Evolutionary conservation across 139 green algal species (phyloP), one percentile per base, ranked within the genome.

Genomic region (Chlorella vulgaris): DNA sequence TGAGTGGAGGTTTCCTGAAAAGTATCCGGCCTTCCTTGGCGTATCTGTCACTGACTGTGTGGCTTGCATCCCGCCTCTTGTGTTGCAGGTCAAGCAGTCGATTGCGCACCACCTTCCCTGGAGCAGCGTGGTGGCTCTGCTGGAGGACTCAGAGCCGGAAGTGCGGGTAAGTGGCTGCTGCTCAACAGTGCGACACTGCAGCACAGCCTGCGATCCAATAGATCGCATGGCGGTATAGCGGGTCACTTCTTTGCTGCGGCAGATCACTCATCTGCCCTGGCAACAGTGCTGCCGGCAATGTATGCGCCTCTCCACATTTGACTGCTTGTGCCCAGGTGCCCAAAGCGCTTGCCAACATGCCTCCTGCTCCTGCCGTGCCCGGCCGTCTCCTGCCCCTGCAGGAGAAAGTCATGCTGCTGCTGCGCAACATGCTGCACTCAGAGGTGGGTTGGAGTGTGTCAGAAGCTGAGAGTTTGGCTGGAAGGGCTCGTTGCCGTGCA

Each of bases 51-150:
- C n/a, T n/a, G n/a, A 33, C 61, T 68, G 61, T 28, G 13, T 33
- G 3, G 28, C 61, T 38, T 33, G 29, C 61, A 68, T 38, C 28
- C 4, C 61, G 4, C 29, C 2, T 28, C 61, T 33, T 19, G 66
- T 38, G 2, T 22, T 74, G 67, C 50, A 78, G 71, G 71, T 79
- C 7, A 79, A 79, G 35, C 70, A 68, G 42, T 43, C 55, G 36
- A 81, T 88, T 28, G 40, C 85, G 29, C 69, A 82, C 80, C 83
- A 90, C 67, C 70, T 97, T 62, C 80, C 85, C 4, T 95, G 88
- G 90, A 15, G 62, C 28, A 69, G 66, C 18, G 70, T 93, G n/a
- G 76, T 71, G 1, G 51, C 69, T 0, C 86, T 97, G 66, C 78
- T 95, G 22, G 51, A 83, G 33, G 90, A 95, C 74, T 24, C 79